Conservation (phyloP, 495 filamentous ascomycete genomes). For the Lichina pygmaea region DNA sequence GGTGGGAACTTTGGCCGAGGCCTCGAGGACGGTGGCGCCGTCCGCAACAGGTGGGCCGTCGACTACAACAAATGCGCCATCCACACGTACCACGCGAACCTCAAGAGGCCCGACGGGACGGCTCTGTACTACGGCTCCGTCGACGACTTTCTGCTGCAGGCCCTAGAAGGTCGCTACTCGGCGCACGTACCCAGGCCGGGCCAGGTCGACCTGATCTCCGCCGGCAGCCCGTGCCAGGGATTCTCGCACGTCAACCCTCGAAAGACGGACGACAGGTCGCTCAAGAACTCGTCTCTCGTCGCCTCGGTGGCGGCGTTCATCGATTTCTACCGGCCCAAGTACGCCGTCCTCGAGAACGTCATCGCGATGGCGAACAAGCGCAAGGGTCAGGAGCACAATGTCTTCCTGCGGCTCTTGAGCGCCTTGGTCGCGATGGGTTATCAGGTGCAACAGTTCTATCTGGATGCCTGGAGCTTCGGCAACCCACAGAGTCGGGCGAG, state of each 20-base stretch:
- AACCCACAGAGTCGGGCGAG: conserved; percentile 31
- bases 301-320: conserved; percentile 46
- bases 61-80: conserved; percentile 35
- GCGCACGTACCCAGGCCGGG: conserved; percentile 23
- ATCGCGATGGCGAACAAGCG: conserved; percentile 22
- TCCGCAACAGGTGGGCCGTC: conserved; percentile 33
- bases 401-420: conserved; percentile 40
- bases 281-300: conserved; percentile 41
- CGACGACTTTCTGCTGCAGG: conserved; percentile 31
- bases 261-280: conserved; percentile 16
- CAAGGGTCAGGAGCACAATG: conserved; percentile 19
- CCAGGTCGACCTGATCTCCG: conserved; percentile 39
- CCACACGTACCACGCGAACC: conserved; percentile 41
- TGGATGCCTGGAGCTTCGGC: conserved; percentile 44
- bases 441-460: conserved; percentile 30
- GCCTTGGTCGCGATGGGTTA: conserved; percentile 47
- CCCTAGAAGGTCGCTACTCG: conserved; percentile 20
- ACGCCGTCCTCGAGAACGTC: conserved; percentile 52
- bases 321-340: conserved; percentile 45
- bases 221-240: conserved; percentile 47
- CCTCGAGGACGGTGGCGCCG: conserved; percentile 39
- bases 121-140: conserved; percentile 36
- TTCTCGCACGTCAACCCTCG: conserved; percentile 33
- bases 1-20: conserved; percentile 49
- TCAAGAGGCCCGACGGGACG: conserved; percentile 7